These are phyloP conservation scores for Neurospora sp. DNA, from an alignment of 495 filamentous ascomycete genomes.

Conservation along the genomic window DNA sequence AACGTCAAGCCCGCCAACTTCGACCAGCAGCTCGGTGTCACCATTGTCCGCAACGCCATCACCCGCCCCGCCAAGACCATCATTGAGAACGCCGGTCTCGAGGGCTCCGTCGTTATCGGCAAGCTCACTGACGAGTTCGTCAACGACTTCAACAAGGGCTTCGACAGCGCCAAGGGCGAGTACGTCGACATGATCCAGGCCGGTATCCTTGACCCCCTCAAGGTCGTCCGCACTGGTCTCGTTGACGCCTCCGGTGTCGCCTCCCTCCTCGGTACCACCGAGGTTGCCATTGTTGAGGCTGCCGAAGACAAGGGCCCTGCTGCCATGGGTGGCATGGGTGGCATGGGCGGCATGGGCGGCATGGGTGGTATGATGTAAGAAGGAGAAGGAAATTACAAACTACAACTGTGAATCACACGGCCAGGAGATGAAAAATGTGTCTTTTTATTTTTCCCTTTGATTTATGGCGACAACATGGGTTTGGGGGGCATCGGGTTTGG, in stretches of 20 bases:
- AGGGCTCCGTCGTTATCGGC: conserved; percentile 93
- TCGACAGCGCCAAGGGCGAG: conserved; percentile 89
- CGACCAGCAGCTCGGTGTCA: conserved; percentile 97
- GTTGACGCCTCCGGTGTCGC: conserved; percentile 94
- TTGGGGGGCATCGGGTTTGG: conserved; percentile 22
- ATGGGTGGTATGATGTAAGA: conserved; percentile 47
- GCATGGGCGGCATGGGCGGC: conserved; percentile 39
- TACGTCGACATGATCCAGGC: conserved; percentile 96
- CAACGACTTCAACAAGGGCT: conserved; percentile 94
- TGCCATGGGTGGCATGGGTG: conserved; percentile 55
- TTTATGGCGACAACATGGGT: conserved; percentile 22
- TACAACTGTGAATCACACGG: background rate
- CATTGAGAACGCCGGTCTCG: conserved; percentile 93
- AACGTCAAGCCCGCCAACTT: conserved; percentile 85
- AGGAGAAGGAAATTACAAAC: conserved; percentile 6
- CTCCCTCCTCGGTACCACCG: conserved; percentile 92
- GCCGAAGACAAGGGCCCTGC: conserved; percentile 72
- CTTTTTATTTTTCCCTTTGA: conserved; percentile 6
- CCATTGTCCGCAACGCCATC: conserved; percentile 94
- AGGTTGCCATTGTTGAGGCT: conserved; percentile 94
- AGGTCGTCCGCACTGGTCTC: conserved; percentile 94
- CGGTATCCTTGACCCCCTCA: conserved; percentile 97
- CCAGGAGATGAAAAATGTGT: background rate
- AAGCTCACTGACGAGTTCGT: conserved; percentile 95
- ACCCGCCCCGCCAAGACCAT: conserved; percentile 89